phyloP scores from a whole-genome alignment of 2,329 filamentous ascomycete genomes.

The Pseudogymnoascus sp. region DNA sequence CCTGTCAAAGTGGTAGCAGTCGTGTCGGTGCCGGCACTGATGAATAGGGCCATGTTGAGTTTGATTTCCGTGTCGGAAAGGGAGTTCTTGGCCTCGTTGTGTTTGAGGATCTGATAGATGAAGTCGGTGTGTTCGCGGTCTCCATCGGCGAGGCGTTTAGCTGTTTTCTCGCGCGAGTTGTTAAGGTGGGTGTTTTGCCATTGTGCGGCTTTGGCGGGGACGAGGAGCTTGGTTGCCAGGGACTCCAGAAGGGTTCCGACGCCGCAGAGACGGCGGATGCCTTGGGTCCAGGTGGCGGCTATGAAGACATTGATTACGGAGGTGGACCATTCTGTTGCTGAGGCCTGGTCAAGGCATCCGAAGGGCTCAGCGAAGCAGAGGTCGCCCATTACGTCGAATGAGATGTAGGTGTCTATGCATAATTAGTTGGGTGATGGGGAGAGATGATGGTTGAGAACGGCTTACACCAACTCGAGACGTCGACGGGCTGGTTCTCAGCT shows the following conservation, averaged over 20 bases:
- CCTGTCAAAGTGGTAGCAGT: conserved; percentile 23
- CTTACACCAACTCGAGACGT: conserved; percentile 1
- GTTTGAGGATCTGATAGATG: conserved; percentile 21
- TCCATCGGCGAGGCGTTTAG: conserved; percentile 17
- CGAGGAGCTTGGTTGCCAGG: not conserved
- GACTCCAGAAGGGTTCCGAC: not conserved
- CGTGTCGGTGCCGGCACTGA: conserved; percentile 25
- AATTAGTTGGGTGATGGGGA: not conserved
- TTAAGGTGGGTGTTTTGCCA: conserved; percentile 20
- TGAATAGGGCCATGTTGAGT: conserved; percentile 21
- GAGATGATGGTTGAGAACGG: not conserved
- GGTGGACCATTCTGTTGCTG: conserved; percentile 1
- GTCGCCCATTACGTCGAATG: conserved; percentile 11
- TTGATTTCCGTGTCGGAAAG: conserved; percentile 19
- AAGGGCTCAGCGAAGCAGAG: conserved; percentile 9
- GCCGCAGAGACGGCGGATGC: not conserved
- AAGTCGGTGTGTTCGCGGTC: conserved; percentile 18
- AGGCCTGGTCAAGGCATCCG: not conserved
- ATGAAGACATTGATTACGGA: not conserved
- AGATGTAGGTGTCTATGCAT: not conserved
- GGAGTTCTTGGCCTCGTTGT: conserved; percentile 17
- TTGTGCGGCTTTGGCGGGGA: conserved; percentile 8
- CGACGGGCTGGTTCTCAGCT: not conserved
- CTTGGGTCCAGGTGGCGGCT: conserved; percentile 5
- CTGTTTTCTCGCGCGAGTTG: conserved; percentile 21